A percentile compares a stretch with the other conserved stretches of the same genome.
phyloP scores from a whole-genome alignment of 2,329 filamentous ascomycete genomes.

The Penicillium capsulatum region DNA sequence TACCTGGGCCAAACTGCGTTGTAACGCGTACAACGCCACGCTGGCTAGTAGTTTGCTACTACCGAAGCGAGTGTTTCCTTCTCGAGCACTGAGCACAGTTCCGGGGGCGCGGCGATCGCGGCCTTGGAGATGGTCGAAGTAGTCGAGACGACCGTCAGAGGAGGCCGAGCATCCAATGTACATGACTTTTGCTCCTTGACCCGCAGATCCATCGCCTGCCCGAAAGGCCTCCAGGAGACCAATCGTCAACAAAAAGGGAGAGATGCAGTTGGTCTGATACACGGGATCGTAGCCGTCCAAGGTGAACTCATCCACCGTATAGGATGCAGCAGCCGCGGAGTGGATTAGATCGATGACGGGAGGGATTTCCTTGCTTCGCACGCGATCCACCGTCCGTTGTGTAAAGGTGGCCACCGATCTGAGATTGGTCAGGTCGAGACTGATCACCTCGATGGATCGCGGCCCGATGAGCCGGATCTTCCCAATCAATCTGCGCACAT shows the following conservation, averaged over 20 bases:
- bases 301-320: constrained; percentile 30
- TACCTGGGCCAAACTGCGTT: constrained; percentile 34
- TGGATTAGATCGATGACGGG: constrained; percentile 33
- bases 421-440: constrained; percentile 31
- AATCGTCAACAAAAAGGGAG: constrained; percentile 36
- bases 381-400: constrained; percentile 31
- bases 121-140: constrained; percentile 28
- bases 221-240: constrained; percentile 36
- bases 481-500: constrained; percentile 25
- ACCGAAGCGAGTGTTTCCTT: constrained; percentile 30
- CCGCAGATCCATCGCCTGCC: constrained; percentile 29
- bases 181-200: constrained; percentile 33
- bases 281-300: constrained; percentile 35
- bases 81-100: constrained; percentile 26
- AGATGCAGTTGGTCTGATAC: constrained; percentile 37
- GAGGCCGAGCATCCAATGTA: constrained; percentile 35
- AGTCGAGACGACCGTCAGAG: constrained; percentile 30
- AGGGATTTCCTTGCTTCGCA: constrained; percentile 34
- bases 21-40: constrained; percentile 36
- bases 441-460: constrained; percentile 32
- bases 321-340: constrained; percentile 32
- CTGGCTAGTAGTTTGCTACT: constrained; percentile 37
- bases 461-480: constrained; percentile 33
- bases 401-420: constrained; percentile 31
- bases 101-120: constrained; percentile 19